These are phyloP conservation scores for Rhizopogon vinicolor DNA, from an alignment of 768 basidiomycete genomes.

Conservation along the genomic window DNA sequence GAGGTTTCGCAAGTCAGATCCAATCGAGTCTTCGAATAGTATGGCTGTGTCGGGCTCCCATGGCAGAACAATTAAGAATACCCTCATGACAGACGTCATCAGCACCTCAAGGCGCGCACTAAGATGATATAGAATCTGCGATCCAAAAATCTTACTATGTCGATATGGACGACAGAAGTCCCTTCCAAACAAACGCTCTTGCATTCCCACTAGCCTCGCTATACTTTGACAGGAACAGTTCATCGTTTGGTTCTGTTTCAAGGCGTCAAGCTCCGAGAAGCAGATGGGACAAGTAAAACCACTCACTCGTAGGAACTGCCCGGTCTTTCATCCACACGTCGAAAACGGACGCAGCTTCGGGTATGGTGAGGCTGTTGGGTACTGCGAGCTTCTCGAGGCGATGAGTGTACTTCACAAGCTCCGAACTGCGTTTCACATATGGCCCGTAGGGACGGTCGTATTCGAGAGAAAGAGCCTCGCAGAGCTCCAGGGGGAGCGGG, in stretches of 20 bases:
- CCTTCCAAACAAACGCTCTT: slow-evolving; percentile 71
- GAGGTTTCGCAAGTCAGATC: background rate
- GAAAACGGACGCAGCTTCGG: slow-evolving; percentile 72
- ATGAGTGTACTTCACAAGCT: slow-evolving; percentile 46
- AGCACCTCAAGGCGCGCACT: background rate
- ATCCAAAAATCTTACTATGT: slow-evolving; percentile 7
- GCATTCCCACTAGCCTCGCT: slow-evolving; percentile 76
- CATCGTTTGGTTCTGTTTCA: slow-evolving; percentile 46
- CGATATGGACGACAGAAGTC: slow-evolving; percentile 37
- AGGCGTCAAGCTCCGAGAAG: background rate
- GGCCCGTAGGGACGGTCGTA: slow-evolving; percentile 41
- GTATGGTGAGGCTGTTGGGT: slow-evolving; percentile 53
- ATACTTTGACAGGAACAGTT: slow-evolving; percentile 75
- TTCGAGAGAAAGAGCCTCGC: slow-evolving; percentile 51
- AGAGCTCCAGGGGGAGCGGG: slow-evolving; percentile 57
- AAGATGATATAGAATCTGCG: too few species aligned
- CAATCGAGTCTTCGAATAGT: background rate
- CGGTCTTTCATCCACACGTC: slow-evolving; percentile 70
- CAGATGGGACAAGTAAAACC: background rate
- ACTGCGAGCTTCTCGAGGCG: slow-evolving; percentile 49
- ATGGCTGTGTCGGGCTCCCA: background rate
- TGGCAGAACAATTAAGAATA: background rate
- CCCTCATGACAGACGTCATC: background rate
- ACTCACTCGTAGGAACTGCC: slow-evolving; percentile 48
- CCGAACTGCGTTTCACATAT: slow-evolving; percentile 50